These are phyloP conservation scores for Ascochyta lentis DNA, from an alignment of 2,329 filamentous ascomycete species.

Conservation along the genomic window DNA sequence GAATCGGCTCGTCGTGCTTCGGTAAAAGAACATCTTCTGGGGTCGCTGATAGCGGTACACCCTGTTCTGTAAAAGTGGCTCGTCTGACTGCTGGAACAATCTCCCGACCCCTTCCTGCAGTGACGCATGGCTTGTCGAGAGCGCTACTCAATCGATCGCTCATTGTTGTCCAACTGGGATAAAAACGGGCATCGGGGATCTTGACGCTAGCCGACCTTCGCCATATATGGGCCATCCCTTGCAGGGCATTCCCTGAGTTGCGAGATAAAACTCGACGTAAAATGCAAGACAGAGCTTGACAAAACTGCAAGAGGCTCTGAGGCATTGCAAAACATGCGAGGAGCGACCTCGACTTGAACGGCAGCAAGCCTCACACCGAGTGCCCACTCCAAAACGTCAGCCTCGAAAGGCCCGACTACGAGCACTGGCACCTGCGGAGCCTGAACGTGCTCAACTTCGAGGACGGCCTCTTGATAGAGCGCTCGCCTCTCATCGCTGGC, in stretches of 20 bases:
- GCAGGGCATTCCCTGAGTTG: neutral
- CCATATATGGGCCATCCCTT: neutral
- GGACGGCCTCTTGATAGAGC: neutral
- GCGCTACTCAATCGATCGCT: neutral
- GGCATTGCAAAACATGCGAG: constrained; percentile 6
- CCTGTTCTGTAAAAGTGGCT: constrained; percentile 2
- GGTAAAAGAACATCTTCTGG: constrained; percentile 3
- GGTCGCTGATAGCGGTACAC: neutral
- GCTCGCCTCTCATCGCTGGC: constrained; percentile 3
- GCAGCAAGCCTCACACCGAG: neutral
- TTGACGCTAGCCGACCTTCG: constrained; percentile 1
- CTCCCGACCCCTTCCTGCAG: constrained; percentile 1
- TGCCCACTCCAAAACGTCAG: neutral
- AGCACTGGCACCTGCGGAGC: constrained; percentile 1
- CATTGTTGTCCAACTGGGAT: constrained; percentile 1
- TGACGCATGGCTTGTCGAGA: constrained; percentile 2
- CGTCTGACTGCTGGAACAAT: constrained; percentile 1
- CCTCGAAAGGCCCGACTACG: neutral
- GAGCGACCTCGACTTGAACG: constrained; percentile 6
- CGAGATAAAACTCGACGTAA: neutral
- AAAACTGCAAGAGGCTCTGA: constrained; percentile 1
- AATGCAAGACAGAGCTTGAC: constrained; percentile 1
- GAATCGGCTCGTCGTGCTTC: constrained; percentile 16
- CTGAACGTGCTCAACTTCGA: neutral
- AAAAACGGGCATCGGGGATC: neutral